Conservation (phyloP, 2,329 filamentous ascomycete species). For the Diaporthe velutina region DNA sequence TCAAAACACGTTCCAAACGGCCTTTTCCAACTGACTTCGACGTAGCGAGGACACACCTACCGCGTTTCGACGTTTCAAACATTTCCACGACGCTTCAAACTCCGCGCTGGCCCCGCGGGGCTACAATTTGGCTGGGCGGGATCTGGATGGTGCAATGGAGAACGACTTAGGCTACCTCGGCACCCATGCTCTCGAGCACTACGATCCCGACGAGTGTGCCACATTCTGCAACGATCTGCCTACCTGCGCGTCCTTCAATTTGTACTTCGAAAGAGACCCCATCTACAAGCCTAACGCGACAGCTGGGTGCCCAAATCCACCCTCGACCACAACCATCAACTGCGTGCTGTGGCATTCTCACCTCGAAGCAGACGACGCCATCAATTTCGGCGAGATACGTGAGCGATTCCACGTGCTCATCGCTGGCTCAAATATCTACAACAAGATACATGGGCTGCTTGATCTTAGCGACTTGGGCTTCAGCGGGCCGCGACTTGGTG, state of each 20-base stretch:
- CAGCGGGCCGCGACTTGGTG: conserved; percentile 10
- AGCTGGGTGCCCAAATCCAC: conserved; percentile 25
- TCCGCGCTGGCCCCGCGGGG: neutral
- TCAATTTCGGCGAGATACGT: conserved; percentile 26
- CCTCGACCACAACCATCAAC: conserved; percentile 32
- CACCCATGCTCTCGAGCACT: neutral
- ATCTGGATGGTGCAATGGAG: neutral
- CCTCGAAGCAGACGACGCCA: neutral
- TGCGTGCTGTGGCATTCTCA: conserved; percentile 33
- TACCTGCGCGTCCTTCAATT: conserved; percentile 33
- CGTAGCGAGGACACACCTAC: neutral
- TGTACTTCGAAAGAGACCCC: conserved; percentile 36
- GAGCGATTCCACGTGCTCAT: conserved; percentile 31
- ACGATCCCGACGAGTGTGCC: conserved; percentile 25
- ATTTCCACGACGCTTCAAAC: neutral
- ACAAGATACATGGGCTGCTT: conserved; percentile 10
- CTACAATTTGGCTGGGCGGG: neutral
- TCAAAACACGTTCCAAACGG: too few species aligned
- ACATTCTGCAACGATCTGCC: conserved; percentile 10
- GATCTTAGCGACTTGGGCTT: conserved; percentile 14
- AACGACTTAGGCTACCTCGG: neutral
- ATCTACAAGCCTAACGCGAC: neutral
- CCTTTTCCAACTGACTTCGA: neutral
- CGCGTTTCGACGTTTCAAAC: neutral
- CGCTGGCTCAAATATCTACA: conserved; percentile 35